Percentiles rank a stretch among this genome's conserved stretches.
Evolutionary conservation across 2,329 filamentous ascomycete species (phyloP).

Genomic region (Huntiella moniliformis): DNA sequence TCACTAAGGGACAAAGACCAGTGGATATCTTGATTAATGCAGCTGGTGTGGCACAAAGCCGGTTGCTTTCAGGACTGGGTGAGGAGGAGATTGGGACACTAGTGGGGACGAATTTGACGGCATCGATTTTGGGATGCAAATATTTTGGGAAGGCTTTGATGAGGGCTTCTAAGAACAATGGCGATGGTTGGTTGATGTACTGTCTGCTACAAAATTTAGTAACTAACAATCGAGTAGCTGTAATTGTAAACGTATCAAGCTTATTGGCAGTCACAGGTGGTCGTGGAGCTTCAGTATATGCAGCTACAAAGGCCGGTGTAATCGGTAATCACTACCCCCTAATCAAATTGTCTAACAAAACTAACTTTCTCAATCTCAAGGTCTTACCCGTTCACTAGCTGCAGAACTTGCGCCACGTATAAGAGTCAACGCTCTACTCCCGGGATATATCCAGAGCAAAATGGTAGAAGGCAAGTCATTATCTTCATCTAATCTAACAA

Average conservation of each 20-base stretch:
- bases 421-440: conserved; percentile 62
- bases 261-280: conserved; percentile 53
- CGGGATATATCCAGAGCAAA: conserved; percentile 64
- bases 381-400: conserved; percentile 48
- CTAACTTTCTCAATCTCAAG: conserved; percentile 21
- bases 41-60: conserved; percentile 52
- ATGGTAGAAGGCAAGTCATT: conserved; percentile 50
- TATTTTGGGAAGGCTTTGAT: conserved; percentile 17
- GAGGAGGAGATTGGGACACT: conserved; percentile 34
- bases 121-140: conserved; percentile 44
- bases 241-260: conserved; percentile 69
- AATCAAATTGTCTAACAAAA: not conserved
- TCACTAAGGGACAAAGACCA: conserved; percentile 23
- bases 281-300: conserved; percentile 52
- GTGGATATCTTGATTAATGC: conserved; percentile 52
- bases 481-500: not conserved
- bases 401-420: conserved; percentile 43
- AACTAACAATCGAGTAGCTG: conserved; percentile 24
- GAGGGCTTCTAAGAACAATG: conserved; percentile 4
- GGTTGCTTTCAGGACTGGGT: conserved; percentile 38
- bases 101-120: conserved; percentile 50
- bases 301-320: conserved; percentile 64
- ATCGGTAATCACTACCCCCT: conserved; percentile 29
- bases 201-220: not conserved
- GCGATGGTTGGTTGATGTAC: conserved; percentile 6